Conservation (phyloP, 2,329 filamentous ascomycete species). For the Huntiella savannae region DNA sequence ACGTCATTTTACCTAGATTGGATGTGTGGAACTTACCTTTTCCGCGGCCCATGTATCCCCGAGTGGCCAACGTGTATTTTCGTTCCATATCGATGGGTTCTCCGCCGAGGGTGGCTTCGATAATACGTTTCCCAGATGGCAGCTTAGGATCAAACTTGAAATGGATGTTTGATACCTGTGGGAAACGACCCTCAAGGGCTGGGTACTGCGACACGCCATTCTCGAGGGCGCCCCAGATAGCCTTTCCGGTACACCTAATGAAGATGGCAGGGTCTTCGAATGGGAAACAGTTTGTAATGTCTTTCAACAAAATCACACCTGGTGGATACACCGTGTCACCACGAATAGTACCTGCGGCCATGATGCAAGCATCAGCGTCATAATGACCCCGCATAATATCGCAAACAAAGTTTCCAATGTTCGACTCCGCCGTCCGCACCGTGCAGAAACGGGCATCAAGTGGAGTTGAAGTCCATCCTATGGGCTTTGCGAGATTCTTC, state of each 20-base stretch:
- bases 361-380: conserved; percentile 59
- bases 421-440: conserved; percentile 58
- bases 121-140: conserved; percentile 42
- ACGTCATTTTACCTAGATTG: not conserved
- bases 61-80: conserved; percentile 55
- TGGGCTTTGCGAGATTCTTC: conserved; percentile 58
- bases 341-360: conserved; percentile 70
- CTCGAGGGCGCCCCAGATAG: conserved; percentile 62
- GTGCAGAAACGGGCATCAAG: conserved; percentile 77
- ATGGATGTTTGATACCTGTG: conserved; percentile 68
- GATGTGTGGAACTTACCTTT: conserved; percentile 28
- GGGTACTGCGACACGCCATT: conserved; percentile 68
- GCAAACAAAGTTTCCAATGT: conserved; percentile 78
- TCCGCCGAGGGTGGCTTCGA: conserved; percentile 40
- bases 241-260: conserved; percentile 49
- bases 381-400: conserved; percentile 81
- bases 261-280: conserved; percentile 83
- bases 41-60: conserved; percentile 76
- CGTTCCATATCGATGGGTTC: conserved; percentile 40
- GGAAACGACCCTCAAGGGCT: conserved; percentile 61
- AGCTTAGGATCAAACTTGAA: conserved; percentile 52
- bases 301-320: conserved; percentile 56
- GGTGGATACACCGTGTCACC: conserved; percentile 80
- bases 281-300: conserved; percentile 76
- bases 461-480: conserved; percentile 66